phyloP scores from a whole-genome alignment of 139 green algal species.

The Desmodesmus armatus region DNA sequence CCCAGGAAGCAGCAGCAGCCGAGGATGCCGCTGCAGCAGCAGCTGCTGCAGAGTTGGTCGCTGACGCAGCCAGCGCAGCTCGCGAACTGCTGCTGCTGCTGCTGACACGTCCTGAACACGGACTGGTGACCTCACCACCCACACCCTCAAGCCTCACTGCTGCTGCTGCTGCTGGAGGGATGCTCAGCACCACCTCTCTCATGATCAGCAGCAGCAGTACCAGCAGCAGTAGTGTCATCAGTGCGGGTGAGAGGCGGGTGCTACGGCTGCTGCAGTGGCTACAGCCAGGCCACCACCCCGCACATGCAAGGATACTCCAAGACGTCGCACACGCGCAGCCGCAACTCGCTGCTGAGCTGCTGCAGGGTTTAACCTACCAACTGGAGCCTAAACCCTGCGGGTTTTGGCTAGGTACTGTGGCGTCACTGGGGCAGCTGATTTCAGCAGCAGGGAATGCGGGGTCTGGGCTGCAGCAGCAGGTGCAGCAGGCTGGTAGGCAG shows the following conservation, averaged over 20 bases:
- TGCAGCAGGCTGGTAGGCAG: conserved; percentile 1
- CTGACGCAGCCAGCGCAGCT: conserved; percentile 44
- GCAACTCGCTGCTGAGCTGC: conserved; percentile 61
- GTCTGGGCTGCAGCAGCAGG: conserved; percentile 32
- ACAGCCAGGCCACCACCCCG: conserved; percentile 32
- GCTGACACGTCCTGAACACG: conserved; percentile 63
- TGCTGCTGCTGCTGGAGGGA: not conserved
- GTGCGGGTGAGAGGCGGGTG: conserved; percentile 16
- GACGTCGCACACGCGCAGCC: conserved; percentile 46
- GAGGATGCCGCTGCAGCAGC: not conserved
- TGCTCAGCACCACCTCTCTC: not conserved
- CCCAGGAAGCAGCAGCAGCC: not conserved
- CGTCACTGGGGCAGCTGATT: not conserved
- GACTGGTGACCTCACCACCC: conserved; percentile 44
- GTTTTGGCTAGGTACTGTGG: not conserved
- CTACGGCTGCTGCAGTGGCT: conserved; percentile 59
- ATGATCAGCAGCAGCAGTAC: not conserved
- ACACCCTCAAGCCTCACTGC: not conserved
- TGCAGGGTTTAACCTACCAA: conserved; percentile 62
- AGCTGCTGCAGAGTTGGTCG: not conserved
- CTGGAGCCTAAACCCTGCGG: conserved; percentile 62
- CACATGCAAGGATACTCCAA: conserved; percentile 59
- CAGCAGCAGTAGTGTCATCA: conserved; percentile 24
- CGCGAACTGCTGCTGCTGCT: conserved; percentile 58
- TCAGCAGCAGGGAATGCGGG: conserved; percentile 8